Conservation (phyloP, 371 early-diverging fungal genomes). For the Mortierella polycephala region DNA sequence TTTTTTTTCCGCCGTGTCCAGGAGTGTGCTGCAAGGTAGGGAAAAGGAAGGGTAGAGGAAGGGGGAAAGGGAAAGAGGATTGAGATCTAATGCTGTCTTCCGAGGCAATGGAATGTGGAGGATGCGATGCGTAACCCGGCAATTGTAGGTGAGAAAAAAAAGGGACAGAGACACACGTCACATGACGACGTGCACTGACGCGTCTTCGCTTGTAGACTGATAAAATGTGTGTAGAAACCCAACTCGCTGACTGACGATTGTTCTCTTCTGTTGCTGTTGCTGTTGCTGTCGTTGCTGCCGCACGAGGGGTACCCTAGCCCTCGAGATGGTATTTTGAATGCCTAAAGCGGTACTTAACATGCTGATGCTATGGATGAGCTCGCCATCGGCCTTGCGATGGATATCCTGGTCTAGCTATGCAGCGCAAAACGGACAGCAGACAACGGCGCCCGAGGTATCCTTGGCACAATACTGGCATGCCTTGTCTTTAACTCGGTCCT, state of each 20-base stretch:
- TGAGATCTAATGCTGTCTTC: background rate
- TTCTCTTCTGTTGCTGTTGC: too few species aligned
- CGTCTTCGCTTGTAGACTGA: background rate
- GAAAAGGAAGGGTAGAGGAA: too few species aligned
- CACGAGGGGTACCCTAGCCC: too few species aligned
- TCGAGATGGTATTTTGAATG: constrained; percentile 3
- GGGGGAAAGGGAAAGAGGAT: background rate
- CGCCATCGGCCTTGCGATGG: constrained; percentile 12
- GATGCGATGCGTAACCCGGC: background rate
- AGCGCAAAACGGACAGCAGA: constrained; percentile 29
- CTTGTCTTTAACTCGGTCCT: constrained; percentile 13
- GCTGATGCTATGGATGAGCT: background rate
- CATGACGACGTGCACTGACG: too few species aligned
- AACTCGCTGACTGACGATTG: too few species aligned
- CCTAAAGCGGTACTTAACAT: constrained; percentile 12
- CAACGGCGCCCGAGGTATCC: constrained; percentile 8
- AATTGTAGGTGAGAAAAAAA: background rate
- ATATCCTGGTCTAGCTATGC: constrained; percentile 35
- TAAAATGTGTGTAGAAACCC: too few species aligned
- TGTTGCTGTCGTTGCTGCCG: too few species aligned
- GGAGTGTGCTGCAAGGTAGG: too few species aligned
- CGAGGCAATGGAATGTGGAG: background rate
- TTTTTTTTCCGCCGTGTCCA: too few species aligned
- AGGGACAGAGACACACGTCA: background rate
- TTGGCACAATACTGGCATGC: constrained; percentile 24